A percentile compares a stretch with the other conserved stretches of the same genome.
Conservation (phyloP, 306 rosid species). For the Ammopiptanthus mongolicus region DNA sequence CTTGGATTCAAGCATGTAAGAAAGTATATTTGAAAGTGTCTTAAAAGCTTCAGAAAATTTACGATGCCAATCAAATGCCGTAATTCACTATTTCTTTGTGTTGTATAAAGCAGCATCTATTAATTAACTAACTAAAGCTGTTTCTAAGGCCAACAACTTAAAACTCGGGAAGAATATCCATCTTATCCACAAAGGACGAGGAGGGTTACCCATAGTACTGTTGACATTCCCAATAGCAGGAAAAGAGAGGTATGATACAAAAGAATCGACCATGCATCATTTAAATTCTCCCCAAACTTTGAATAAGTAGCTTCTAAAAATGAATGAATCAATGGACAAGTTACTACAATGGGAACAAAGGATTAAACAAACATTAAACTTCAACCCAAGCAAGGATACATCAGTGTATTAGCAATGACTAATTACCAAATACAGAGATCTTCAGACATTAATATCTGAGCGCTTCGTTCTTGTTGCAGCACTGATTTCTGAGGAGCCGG, state of each 20-base stretch:
- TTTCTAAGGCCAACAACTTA: not conserved
- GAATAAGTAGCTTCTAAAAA: constrained; percentile 28
- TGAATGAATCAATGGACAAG: constrained; percentile 35
- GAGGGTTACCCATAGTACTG: not conserved
- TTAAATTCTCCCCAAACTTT: constrained; percentile 7
- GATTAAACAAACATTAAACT: constrained; percentile 16
- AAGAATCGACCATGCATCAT: constrained; percentile 29
- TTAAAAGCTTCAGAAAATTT: not conserved
- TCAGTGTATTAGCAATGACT: constrained; percentile 1
- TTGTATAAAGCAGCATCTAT: not conserved
- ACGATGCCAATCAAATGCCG: not conserved
- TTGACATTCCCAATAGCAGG: not conserved
- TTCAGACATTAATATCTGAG: constrained; percentile 79
- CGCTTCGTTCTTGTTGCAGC: constrained; percentile 66
- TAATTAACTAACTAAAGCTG: not conserved
- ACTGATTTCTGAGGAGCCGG: constrained; percentile 58
- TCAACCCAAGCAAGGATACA: constrained; percentile 29
- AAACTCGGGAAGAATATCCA: not conserved
- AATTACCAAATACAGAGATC: constrained; percentile 17
- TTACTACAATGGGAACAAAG: constrained; percentile 36
- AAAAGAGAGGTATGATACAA: not conserved
- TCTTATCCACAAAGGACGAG: not conserved
- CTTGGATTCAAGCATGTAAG: not conserved
- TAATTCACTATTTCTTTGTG: not conserved
- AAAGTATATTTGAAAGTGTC: not conserved